Percentiles rank a stretch among this genome's conserved stretches.
phyloP scores from a whole-genome alignment of 768 basidiomycete genomes.

The Albatrellus ellisii region DNA sequence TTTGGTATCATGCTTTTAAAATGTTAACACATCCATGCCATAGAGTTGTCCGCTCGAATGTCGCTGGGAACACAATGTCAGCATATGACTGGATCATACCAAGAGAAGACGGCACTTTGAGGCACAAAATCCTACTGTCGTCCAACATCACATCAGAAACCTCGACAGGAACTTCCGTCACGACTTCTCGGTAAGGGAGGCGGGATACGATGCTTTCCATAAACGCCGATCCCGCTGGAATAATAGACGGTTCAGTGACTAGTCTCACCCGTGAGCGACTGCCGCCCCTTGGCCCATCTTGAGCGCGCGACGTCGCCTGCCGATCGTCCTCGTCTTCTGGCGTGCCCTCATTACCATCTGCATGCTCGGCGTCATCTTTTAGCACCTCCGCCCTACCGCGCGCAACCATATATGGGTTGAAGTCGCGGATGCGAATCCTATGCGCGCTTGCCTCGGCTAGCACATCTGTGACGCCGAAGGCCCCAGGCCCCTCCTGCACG shows the following conservation, averaged over 20 bases:
- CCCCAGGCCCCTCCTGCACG: constrained; percentile 14
- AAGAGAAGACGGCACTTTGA: constrained; percentile 25
- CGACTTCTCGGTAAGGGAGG: constrained; percentile 37
- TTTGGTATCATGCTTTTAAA: too few species aligned
- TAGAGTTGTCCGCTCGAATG: neutral
- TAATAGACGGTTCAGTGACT: constrained; percentile 28
- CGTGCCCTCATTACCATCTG: neutral
- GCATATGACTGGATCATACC: neutral
- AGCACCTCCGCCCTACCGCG: neutral
- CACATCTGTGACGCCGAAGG: too few species aligned
- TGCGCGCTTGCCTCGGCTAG: too few species aligned
- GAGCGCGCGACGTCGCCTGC: neutral
- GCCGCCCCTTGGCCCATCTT: neutral
- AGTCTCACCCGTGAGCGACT: constrained; percentile 17
- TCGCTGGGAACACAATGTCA: neutral
- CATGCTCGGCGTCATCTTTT: neutral
- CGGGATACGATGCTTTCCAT: constrained; percentile 31
- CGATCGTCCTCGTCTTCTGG: neutral
- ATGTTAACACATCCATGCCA: neutral
- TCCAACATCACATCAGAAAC: constrained; percentile 49
- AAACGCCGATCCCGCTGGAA: constrained; percentile 32
- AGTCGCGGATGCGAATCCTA: constrained; percentile 5
- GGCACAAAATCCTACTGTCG: constrained; percentile 32
- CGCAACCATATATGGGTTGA: neutral
- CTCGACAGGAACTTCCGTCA: constrained; percentile 33